Evolutionary conservation across 371 early-diverging fungal species (phyloP), one percentile per base, ranked within the genome.

Genomic region (Circinella umbellata): DNA sequence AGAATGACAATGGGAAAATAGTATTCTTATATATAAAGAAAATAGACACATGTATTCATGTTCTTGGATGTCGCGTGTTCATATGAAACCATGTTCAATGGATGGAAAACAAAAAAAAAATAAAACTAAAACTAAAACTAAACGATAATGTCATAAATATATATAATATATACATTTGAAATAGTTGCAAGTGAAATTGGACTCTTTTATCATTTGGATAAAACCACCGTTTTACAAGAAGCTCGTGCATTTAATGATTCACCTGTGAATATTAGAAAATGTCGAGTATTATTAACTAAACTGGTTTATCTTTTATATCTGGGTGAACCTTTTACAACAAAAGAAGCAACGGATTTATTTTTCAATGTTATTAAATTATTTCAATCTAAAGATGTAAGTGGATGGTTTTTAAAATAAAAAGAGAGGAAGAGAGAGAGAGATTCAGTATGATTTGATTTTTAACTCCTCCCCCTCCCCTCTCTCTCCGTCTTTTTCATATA

Each of bases 341-440:
- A 88, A 47, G 99, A 98, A 83, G 98, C 99, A 4, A 99, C 99
- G 1, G 94, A 97, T 74, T 88, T 96, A 18, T 99, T 99, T 84
- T 99, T 99, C 78, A 93, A 94, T 76, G 94, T 96, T 72, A 97
- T 96, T n/a, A 96, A 97, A 86, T 91, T 98, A 62, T 99, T 99
- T 84, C 98, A 97, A 86, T 91, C 90, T 69, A 95, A 93, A 80
- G 98, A 98, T 84, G 96, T 95, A 89, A 76, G 91, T 38, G 37
- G 59, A 4, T 6, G 34, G 5, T n/a, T 51, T 8, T n/a, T 17
- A 1, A 1, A 17, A 13, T 4, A n/a, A 51, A 5, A 51, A 51
- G 15, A 13, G 51, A 11, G 42, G 3, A 42, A 42, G 6, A 6
- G 39, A 9, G 42, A 42, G 3, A 3, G 11, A 6, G 42, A 6